Evolutionary conservation across 2,329 filamentous ascomycete species (phyloP), one percentile per base, ranked within the genome.

Genomic region (Diaporthe eres): DNA sequence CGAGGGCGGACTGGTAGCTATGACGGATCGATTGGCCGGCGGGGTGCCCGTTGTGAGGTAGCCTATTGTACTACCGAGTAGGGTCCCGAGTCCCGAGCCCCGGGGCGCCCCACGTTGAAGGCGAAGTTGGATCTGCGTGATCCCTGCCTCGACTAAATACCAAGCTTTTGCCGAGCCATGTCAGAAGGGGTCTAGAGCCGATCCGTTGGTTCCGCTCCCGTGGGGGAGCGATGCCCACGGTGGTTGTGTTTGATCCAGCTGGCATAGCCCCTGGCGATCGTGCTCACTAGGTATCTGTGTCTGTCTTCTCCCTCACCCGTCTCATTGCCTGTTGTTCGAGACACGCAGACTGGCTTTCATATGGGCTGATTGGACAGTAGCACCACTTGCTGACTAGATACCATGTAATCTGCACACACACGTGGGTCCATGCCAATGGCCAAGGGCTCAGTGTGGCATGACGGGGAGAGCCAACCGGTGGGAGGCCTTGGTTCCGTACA

Each of bases 121-220:
- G 12, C 13, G 47, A 28, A 12, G 22, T 17, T 39, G 51, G 51
- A 39, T 57, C 60, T 47, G 49, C 61, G 49, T 15, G 37, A 74
- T 55, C 67, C 63, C 51, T 72, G 67, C 67, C 55, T 61, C 28
- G 39, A 61, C 28, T 51, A 25, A 55, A 68, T 15, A 67, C 74
- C 76, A 77, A 77, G 76, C 76, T 77, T 77, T 77, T 76, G 76
- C 74, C 71, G 47, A 76, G 71, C 76, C 74, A 76, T 77, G 70
- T 71, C 74, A 71, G 65, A 58, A 61, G n/a, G 25, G 51, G 76
- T 39, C 76, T 71, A 76, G 76, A 74, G 74, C 49, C 65, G 65
- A 53, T 51, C 39, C 57, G 44, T 37, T 42, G 31, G 53, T 49
- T 51, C 61, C 63, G 31, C 31, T 67, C 55, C 63, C 44, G 63